Evolutionary conservation across 116 monocot species (phyloP).

Genomic region (Dioscorea cayenensis): DNA sequence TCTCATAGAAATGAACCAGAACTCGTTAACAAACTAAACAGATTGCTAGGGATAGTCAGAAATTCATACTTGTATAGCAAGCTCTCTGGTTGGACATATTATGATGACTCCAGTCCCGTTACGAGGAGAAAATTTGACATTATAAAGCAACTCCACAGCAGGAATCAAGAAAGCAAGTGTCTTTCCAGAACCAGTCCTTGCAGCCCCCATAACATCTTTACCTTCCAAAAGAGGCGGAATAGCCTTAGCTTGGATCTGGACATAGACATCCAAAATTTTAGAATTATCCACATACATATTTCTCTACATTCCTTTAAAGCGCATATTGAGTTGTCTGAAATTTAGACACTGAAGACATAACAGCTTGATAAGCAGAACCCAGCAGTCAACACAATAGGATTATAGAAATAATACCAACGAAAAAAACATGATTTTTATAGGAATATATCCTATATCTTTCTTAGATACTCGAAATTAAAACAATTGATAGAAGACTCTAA

Average conservation of each 20-base stretch:
- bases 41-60: background rate
- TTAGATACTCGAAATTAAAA: too few relatives aligned
- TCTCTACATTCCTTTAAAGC: background rate
- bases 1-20: background rate
- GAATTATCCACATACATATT: background rate
- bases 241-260: slow-evolving; percentile 81
- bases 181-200: slow-evolving; percentile 89
- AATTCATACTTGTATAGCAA: slow-evolving; percentile 67
- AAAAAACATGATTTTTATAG: too few relatives aligned
- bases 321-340: too few relatives aligned
- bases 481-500: too few relatives aligned
- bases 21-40: background rate
- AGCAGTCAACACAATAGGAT: background rate
- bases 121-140: slow-evolving; percentile 46
- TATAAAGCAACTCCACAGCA: slow-evolving; percentile 65
- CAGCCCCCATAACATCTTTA: slow-evolving; percentile 86
- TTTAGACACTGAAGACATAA: too few relatives aligned
- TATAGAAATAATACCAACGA: slow-evolving; percentile 2
- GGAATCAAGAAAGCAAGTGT: slow-evolving; percentile 93
- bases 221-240: slow-evolving; percentile 69
- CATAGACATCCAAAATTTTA: background rate
- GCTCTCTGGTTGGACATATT: slow-evolving; percentile 92
- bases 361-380: too few relatives aligned
- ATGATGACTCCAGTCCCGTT: slow-evolving; percentile 81
- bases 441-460: too few relatives aligned